These are phyloP conservation scores for Xylaria castorea DNA, from an alignment of 495 filamentous ascomycete genomes.

Conservation along the genomic window DNA sequence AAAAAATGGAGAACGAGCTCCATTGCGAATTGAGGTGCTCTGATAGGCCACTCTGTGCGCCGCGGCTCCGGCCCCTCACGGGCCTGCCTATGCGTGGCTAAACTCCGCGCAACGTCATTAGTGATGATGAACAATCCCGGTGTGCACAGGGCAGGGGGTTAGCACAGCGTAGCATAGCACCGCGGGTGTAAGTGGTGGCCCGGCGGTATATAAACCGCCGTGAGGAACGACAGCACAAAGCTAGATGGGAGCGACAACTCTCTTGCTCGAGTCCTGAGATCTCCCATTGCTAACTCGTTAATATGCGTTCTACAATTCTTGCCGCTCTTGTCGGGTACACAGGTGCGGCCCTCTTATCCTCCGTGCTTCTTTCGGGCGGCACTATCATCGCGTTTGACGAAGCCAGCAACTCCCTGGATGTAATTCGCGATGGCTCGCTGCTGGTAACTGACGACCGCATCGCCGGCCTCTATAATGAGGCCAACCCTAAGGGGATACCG, in stretches of 20 bases:
- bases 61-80: constrained; percentile 18
- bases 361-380: constrained; percentile 47
- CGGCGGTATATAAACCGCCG: constrained; percentile 11
- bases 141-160: background rate
- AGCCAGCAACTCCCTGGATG: constrained; percentile 41
- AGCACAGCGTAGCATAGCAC: background rate
- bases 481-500: constrained; percentile 31
- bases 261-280: constrained; percentile 5
- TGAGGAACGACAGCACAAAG: background rate
- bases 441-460: constrained; percentile 51
- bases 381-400: constrained; percentile 53
- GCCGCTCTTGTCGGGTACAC: constrained; percentile 11
- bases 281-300: background rate
- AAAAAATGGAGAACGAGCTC: constrained; percentile 8
- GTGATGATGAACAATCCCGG: constrained; percentile 20
- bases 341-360: constrained; percentile 29
- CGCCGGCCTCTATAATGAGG: constrained; percentile 37
- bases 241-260: background rate
- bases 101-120: constrained; percentile 26
- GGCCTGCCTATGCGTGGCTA: constrained; percentile 14
- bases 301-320: constrained; percentile 22
- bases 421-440: constrained; percentile 48
- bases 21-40: constrained; percentile 1
- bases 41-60: constrained; percentile 19
- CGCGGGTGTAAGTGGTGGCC: background rate